Base-by-base conservation (phyloP, 805 yeast genomes). In the Candida ortonii region DNA sequence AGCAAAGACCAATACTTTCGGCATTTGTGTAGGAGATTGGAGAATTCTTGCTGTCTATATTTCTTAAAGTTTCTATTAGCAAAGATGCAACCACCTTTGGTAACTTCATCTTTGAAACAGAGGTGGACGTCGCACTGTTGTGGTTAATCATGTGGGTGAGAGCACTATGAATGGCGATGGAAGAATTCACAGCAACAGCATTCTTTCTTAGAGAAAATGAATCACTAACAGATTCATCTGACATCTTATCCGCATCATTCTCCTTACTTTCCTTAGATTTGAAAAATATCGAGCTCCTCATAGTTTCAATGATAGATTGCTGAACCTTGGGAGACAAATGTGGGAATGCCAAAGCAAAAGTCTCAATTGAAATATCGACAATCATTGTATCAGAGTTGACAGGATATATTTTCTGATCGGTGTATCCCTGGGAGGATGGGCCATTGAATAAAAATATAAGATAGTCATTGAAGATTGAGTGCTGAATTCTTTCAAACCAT, bases 281-380 rank as follows among this genome's bases (percentile, higher is more conserved):
- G 11, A 46, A 65, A 30, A 73, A 63, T 22, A 80, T 41, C 12
- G 71, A 66, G 3, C 80, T 65, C 44, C 88, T 71, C 42, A 93
- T 59, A 34, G 80, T 84, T 50, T 90, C 97, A 14, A 93, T 59
- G n/a, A 93, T 68, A 1, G 97, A 87, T 38, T 82, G 80, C 51
- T 90, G 97, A 34, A 93, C 83, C 42, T 86, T 84, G 4, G 76
- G 61, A 6, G 89, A 76, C 46, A 90, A 71, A 38, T 69, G 65
- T 0, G 94, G 85, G 44, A 90, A 82, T 1, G 83, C 68, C 7
- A 71, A 52, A 5, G 84, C 76, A 52, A 88, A 85, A 2, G 89
- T 67, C 40, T 82, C 87, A 50, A 90, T 78, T 0, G 96, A 80
- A 2, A 73, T 54, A 59, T 90, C 96, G n/a, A 87, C 71, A 3